Conservation (phyloP, 1,284 basidiomycete species). For the Pseudozyma pruni region DNA sequence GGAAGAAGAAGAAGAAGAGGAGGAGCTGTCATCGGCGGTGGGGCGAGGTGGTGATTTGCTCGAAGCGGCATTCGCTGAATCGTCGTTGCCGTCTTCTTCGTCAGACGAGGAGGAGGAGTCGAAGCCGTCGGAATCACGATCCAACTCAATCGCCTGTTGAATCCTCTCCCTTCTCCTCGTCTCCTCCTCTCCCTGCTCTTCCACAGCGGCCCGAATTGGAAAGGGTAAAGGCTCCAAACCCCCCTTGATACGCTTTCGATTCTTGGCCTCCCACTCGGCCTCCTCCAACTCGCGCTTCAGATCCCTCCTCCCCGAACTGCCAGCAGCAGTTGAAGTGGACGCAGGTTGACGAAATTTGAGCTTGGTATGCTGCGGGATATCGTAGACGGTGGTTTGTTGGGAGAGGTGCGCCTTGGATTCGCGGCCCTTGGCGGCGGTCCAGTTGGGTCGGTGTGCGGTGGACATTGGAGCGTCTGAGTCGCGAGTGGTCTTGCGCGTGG, state of each 20-base stretch:
- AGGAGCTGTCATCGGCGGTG: not conserved
- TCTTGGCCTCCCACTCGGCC: conserved; percentile 50
- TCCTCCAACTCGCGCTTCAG: conserved; percentile 57
- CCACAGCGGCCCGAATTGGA: conserved; percentile 1
- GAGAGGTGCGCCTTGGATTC: conserved; percentile 48
- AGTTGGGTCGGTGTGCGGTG: conserved; percentile 64
- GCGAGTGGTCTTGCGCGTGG: not conserved
- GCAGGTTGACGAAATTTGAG: conserved; percentile 64
- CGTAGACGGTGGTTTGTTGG: conserved; percentile 18
- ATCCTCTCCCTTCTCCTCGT: conserved; percentile 20
- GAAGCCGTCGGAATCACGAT: conserved; percentile 15
- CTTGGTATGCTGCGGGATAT: conserved; percentile 57
- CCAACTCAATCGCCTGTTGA: conserved; percentile 14
- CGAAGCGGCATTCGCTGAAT: not conserved
- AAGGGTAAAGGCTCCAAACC: conserved; percentile 25
- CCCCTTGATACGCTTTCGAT: conserved; percentile 26
- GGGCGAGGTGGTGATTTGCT: conserved; percentile 13
- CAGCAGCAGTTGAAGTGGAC: not conserved
- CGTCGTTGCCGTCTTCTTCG: conserved; percentile 30
- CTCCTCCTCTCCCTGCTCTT: conserved; percentile 20
- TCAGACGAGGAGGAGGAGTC: conserved; percentile 2
- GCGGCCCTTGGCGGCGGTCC: conserved; percentile 58
- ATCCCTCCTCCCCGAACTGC: conserved; percentile 23
- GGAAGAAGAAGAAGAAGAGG: no score
- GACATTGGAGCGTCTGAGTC: conserved; percentile 51